Evolutionary conservation across 495 filamentous ascomycete genomes (phyloP), one percentile per base, ranked within the genome.

Genomic region (Polyplosphaeria fusca): DNA sequence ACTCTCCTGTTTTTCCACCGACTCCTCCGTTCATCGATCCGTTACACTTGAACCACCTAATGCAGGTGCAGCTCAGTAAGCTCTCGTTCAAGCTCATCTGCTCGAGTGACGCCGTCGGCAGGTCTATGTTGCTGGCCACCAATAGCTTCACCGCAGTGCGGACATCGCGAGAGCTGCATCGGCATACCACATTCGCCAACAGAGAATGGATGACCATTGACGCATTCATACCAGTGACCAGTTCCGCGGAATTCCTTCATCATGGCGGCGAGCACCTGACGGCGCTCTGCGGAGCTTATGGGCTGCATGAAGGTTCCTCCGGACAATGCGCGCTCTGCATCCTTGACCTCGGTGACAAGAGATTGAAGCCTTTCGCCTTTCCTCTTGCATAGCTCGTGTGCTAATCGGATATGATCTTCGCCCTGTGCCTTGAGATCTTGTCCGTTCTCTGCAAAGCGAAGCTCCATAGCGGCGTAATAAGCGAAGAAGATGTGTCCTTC

Each of bases 171-270:
- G 46, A 58, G 48, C 68, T 89, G 52, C 77, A 86, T 84, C 0
- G 86, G 80, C 74, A 80, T 81, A 9, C 86, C 88, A 67, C 87
- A 91, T 57, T 89, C 80, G 0, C 86, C 86, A 30, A 88, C 72
- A 0, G 85, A 85, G 61, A 90, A 90, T 25, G 85, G 82, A 69
- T 89, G 82, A 0, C 79, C 78, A 68, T 88, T 88, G 37, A 48
- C 67, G 55, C 85, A 88, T 14, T 74, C 75, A 68, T 87, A 89
- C 86, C 82, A 88, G 66, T 86, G 82, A 0, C 52, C 42, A 12
- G 68, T 70, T 0, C 61, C 61, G 3, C 43, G 24, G 32, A 68
- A 68, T 48, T 71, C 65, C 5, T 28, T 47, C 12, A 50, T 52
- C 70, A 68, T 73, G 2, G 66, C 70, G 0, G 61, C 60, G 11